Percentiles rank a stretch among this genome's conserved stretches.
Conservation (phyloP, 2,329 filamentous ascomycete species). For the Talaromyces atroroseus region DNA sequence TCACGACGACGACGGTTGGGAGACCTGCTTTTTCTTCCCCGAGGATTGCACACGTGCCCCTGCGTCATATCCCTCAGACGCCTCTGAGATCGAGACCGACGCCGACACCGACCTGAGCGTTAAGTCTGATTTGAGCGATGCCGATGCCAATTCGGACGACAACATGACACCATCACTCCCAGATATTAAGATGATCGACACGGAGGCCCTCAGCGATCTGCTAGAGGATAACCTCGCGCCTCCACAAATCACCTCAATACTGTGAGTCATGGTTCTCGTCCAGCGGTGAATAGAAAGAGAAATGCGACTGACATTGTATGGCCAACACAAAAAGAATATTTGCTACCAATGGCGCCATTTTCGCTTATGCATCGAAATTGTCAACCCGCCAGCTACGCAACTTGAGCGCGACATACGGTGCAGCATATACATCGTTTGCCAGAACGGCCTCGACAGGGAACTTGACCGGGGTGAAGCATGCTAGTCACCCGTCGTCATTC, state of each 20-base stretch:
- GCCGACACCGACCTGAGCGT: constrained; percentile 24
- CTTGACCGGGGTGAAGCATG: constrained; percentile 38
- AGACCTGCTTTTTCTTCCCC: constrained; percentile 41
- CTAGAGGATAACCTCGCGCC: constrained; percentile 39
- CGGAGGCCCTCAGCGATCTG: constrained; percentile 36
- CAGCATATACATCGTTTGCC: constrained; percentile 40
- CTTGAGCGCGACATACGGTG: constrained; percentile 39
- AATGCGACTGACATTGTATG: background rate
- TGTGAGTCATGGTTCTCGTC: constrained; percentile 22
- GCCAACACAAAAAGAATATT: constrained; percentile 29
- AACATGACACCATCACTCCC: constrained; percentile 37
- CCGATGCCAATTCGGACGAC: constrained; percentile 21
- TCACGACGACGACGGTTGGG: constrained; percentile 37
- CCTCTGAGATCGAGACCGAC: constrained; percentile 15
- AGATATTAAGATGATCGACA: constrained; percentile 41
- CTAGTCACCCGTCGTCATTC: constrained; percentile 39
- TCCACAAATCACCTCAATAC: constrained; percentile 40
- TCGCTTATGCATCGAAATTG: constrained; percentile 37
- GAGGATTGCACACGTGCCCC: constrained; percentile 39
- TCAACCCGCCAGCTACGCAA: constrained; percentile 37
- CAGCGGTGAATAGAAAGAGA: background rate
- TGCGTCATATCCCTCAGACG: constrained; percentile 14
- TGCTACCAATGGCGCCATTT: constrained; percentile 40
- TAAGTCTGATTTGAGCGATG: constrained; percentile 9
- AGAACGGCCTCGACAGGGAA: constrained; percentile 37